Percentiles rank a stretch among this genome's conserved stretches.
Conservation (phyloP, 345 rosid genomes). For the Salix caprea region DNA sequence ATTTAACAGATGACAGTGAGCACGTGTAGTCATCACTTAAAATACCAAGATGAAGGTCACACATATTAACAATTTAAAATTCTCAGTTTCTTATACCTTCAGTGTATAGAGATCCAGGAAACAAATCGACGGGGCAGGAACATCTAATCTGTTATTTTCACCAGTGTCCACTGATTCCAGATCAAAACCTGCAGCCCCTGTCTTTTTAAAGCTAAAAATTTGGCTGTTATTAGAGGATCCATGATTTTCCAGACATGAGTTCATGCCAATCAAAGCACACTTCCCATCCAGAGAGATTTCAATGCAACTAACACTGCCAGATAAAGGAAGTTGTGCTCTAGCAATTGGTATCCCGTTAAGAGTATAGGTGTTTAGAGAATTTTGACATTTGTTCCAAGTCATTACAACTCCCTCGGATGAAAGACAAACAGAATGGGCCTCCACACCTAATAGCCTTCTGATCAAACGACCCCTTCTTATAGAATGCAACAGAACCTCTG, state of each 20-base stretch:
- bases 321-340: constrained; percentile 59
- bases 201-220: constrained; percentile 23
- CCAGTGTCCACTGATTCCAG: constrained; percentile 34
- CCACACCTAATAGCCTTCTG: constrained; percentile 71
- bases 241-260: constrained; percentile 36
- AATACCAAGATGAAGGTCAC: not conserved
- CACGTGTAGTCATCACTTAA: not conserved
- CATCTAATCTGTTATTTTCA: constrained; percentile 42
- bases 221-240: constrained; percentile 18
- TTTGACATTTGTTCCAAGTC: constrained; percentile 64
- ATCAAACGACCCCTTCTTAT: constrained; percentile 79
- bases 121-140: constrained; percentile 73
- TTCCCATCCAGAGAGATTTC: constrained; percentile 78
- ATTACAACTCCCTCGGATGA: constrained; percentile 76
- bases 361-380: constrained; percentile 65
- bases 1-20: not conserved
- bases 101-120: constrained; percentile 73
- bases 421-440: constrained; percentile 73
- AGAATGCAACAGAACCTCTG: constrained; percentile 78
- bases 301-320: constrained; percentile 70
- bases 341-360: constrained; percentile 65
- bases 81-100: constrained; percentile 42
- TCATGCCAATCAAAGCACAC: constrained; percentile 69
- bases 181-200: constrained; percentile 32
- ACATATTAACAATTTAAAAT: too few relatives aligned